Conservation (phyloP, 805 yeast genomes). For the Wickerhamomyces tratensis region DNA sequence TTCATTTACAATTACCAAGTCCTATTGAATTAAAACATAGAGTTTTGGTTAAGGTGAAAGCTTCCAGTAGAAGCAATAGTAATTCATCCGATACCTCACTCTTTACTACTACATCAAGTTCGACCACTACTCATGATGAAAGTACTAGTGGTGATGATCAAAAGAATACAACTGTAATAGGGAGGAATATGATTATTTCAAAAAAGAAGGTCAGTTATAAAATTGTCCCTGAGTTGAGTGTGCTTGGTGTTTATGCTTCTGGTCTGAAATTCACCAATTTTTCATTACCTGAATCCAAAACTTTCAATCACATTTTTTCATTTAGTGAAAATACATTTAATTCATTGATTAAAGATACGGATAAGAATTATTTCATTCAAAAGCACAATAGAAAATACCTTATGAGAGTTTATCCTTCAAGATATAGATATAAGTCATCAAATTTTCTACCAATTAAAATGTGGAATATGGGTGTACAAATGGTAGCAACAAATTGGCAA, state of each 20-base stretch:
- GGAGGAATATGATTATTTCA: too few relatives aligned
- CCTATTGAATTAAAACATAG: slow-evolving; percentile 65
- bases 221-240: slow-evolving; percentile 36
- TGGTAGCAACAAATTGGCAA: slow-evolving; percentile 98
- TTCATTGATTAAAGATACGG: slow-evolving; percentile 53
- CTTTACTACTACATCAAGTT: slow-evolving; percentile 18
- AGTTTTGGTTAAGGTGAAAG: slow-evolving; percentile 73
- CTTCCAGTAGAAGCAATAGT: slow-evolving; percentile 22
- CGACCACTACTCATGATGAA: slow-evolving; percentile 22
- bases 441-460: slow-evolving; percentile 72
- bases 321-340: slow-evolving; percentile 66
- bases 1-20: slow-evolving; percentile 43
- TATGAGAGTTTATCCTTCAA: slow-evolving; percentile 85
- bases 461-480: slow-evolving; percentile 84
- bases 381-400: slow-evolving; percentile 71
- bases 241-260: slow-evolving; percentile 49
- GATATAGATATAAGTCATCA: slow-evolving; percentile 62
- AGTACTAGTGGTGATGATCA: slow-evolving; percentile 31
- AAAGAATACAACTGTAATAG: neutral
- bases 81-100: slow-evolving; percentile 7
- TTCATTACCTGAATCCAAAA: slow-evolving; percentile 77
- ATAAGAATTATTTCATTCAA: slow-evolving; percentile 42
- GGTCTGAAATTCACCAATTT: slow-evolving; percentile 77
- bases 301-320: slow-evolving; percentile 76
- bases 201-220: slow-evolving; percentile 8